Conservation (phyloP, 495 filamentous ascomycete species). For the Copromyces sp. region DNA sequence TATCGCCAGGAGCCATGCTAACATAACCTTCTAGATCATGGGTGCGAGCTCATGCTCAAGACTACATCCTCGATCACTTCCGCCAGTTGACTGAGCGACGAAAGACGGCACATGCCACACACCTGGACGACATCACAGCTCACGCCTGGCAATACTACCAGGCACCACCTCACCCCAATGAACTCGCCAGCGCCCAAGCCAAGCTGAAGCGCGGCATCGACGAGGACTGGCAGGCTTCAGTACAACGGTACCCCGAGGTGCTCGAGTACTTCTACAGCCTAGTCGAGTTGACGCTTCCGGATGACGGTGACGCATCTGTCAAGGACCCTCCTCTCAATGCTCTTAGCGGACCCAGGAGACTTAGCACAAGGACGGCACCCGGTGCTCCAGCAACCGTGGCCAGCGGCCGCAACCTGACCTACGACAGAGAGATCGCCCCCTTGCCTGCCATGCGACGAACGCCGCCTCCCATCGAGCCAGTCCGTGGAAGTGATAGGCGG, state of each 20-base stretch:
- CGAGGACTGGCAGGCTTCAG: slow-evolving; percentile 60
- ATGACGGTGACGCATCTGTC: slow-evolving; percentile 41
- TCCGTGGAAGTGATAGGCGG: slow-evolving; percentile 18
- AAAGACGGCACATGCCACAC: slow-evolving; percentile 44
- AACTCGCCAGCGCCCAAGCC: slow-evolving; percentile 48
- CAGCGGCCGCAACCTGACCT: slow-evolving; percentile 23
- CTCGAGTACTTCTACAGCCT: slow-evolving; percentile 62
- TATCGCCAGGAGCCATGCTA: slow-evolving; percentile 7
- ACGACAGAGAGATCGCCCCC: slow-evolving; percentile 16
- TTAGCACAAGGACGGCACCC: slow-evolving; percentile 18
- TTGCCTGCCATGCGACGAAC: slow-evolving; percentile 14
- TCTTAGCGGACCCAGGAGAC: slow-evolving; percentile 34
- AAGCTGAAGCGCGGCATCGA: slow-evolving; percentile 59
- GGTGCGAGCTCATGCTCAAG: slow-evolving; percentile 59
- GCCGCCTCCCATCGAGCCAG: slow-evolving; percentile 23
- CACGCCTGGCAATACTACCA: slow-evolving; percentile 49
- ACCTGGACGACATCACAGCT: slow-evolving; percentile 47
- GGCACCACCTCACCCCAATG: slow-evolving; percentile 42
- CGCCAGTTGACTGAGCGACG: slow-evolving; percentile 48
- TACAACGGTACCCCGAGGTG: slow-evolving; percentile 62
- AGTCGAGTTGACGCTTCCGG: slow-evolving; percentile 49
- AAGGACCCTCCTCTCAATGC: slow-evolving; percentile 47
- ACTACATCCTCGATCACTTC: slow-evolving; percentile 62
- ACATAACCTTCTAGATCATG: slow-evolving; percentile 42
- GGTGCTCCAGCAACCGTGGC: slow-evolving; percentile 18